These are phyloP conservation scores for Suillus spraguei DNA, from an alignment of 768 basidiomycete species.

Conservation along the genomic window DNA sequence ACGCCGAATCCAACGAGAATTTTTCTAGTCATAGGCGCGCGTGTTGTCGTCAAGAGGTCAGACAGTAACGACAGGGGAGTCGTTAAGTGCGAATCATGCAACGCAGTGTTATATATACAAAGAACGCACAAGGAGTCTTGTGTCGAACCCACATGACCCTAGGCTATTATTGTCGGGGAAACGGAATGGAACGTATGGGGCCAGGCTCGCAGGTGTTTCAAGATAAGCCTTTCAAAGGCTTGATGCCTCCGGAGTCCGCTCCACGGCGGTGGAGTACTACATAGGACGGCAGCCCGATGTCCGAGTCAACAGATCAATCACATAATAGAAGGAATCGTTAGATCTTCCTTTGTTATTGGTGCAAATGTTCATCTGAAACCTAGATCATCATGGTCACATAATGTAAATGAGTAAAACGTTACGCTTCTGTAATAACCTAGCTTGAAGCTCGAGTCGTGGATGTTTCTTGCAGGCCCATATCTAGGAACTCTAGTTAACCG, in stretches of 20 bases:
- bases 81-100: neutral
- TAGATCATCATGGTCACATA: neutral
- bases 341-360: neutral
- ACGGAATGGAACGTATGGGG: neutral
- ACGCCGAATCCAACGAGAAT: slow-evolving; percentile 63
- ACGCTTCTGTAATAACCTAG: no score
- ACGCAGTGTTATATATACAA: neutral
- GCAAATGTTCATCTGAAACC: neutral
- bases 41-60: neutral
- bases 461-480: neutral
- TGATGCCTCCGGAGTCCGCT: no score
- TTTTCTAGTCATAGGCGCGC: slow-evolving; percentile 45
- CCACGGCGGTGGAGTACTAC: no score
- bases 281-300: neutral
- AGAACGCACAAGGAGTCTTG: neutral
- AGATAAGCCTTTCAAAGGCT: no score
- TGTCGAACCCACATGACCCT: slow-evolving; percentile 1
- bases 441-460: neutral
- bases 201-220: neutral
- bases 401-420: neutral
- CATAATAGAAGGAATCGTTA: neutral
- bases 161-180: neutral
- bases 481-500: neutral
- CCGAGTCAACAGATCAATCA: neutral
- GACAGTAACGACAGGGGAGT: neutral